Base-by-base conservation (phyloP, 345 rosid species). In the Moringa oleifera region DNA sequence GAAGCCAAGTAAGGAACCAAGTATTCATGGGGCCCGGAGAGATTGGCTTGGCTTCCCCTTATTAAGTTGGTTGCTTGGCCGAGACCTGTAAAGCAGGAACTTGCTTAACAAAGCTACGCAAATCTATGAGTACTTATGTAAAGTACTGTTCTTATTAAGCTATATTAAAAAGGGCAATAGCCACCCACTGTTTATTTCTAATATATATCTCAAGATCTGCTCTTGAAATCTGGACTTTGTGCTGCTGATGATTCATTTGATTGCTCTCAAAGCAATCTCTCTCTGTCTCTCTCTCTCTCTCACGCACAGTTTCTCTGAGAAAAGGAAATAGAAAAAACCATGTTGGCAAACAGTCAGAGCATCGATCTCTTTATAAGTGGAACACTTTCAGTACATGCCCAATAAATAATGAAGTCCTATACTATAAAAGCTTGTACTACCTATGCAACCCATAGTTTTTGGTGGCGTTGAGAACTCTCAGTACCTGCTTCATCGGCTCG, bases 31-130 rank as follows among this genome's bases (percentile, higher is more conserved):
- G 75, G 47, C 59, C 75, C 79, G 33, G 9, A 20, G 18, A 13
- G 18, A 25, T 53, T 46, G 65, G 36, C 57, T 28, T 57, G 56
- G 23, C 25, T 53, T 54, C 28, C 25, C 23, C 46, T 61, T 8
- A 64, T 58, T 52, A 41, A 68, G 6, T 68, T 59, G 63, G 25
- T 28, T 55, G 66, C 78, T 25, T 36, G 62, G 68, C 60, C 67
- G 75, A 68, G 70, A 76, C 72, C 77, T 75, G 75, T 73, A 83
- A 79, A 85, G 89, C 67, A 61, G 67, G 65, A 68, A 62, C 58
- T 37, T 67, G 69, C 54, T 59, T 50, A 28, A 23, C 53, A 70
- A 72, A 80, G 63, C 20, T 54, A 49, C 4, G 37, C 37, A 33
- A 33, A 33, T 33, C 11, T 33, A 33, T 33, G n/a, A n/a, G 11